Conservation (phyloP, 2,329 filamentous ascomycete species). For the Calonectria ilicicola region DNA sequence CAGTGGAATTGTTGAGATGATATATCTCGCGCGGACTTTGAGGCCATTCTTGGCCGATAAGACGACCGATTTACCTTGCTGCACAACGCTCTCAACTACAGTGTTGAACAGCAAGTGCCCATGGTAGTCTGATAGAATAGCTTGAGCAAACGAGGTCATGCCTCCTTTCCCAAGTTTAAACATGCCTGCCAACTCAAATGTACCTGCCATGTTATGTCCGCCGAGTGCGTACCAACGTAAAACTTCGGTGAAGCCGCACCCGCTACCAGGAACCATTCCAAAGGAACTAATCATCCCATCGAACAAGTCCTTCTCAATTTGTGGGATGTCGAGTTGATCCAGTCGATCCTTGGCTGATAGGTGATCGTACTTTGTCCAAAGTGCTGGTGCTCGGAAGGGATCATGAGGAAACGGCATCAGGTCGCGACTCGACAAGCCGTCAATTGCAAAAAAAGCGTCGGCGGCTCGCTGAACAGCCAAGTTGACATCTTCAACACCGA, state of each 20-base stretch:
- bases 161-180: constrained; percentile 36
- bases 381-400: constrained; percentile 39
- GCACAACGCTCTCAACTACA: constrained; percentile 1
- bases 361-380: constrained; percentile 41
- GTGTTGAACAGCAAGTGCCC: constrained; percentile 26
- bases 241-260: constrained; percentile 26
- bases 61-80: background rate
- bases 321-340: constrained; percentile 38
- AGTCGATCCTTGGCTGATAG: constrained; percentile 45
- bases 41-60: constrained; percentile 18
- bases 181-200: constrained; percentile 21
- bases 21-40: background rate
- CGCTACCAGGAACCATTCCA: constrained; percentile 12
- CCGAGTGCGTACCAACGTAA: constrained; percentile 35
- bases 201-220: constrained; percentile 19
- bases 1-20: constrained; percentile 34
- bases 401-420: constrained; percentile 53
- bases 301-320: constrained; percentile 31
- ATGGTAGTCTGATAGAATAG: constrained; percentile 12
- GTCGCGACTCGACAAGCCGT: constrained; percentile 42
- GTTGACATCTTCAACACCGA: constrained; percentile 5
- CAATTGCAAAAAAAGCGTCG: constrained; percentile 45
- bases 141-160: constrained; percentile 28
- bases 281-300: constrained; percentile 30
- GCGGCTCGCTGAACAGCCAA: constrained; percentile 30